A percentile compares a stretch with the other conserved stretches of the same genome.
Evolutionary conservation across 2,329 filamentous ascomycete genomes (phyloP).

Genomic region (Claviceps pazoutovae): DNA sequence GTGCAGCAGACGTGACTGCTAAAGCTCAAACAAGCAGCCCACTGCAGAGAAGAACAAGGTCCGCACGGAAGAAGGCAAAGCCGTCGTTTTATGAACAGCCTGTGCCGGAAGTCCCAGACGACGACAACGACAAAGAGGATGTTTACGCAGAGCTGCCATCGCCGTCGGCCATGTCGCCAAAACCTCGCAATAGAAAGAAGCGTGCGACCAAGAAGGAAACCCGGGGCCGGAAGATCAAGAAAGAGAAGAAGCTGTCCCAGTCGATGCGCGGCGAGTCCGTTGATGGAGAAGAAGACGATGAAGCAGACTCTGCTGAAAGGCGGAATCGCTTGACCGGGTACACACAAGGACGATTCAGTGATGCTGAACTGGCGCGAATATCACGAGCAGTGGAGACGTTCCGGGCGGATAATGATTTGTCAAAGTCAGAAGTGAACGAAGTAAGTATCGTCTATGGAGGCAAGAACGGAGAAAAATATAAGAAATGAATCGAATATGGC

Average conservation of each 20-base stretch:
- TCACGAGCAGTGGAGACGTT: conserved; percentile 29
- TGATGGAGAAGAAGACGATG: conserved; percentile 9
- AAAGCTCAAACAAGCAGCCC: conserved; percentile 2
- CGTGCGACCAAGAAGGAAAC: conserved; percentile 14
- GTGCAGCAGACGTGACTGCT: conserved; percentile 3
- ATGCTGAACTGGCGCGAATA: conserved; percentile 28
- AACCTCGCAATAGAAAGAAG: conserved; percentile 17
- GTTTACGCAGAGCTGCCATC: conserved; percentile 16
- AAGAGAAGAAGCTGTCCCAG: conserved; percentile 10
- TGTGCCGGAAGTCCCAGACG: conserved; percentile 8
- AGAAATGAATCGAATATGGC: conserved; percentile 1
- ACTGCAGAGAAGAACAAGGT: conserved; percentile 15
- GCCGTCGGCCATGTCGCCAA: conserved; percentile 19
- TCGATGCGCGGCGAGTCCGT: conserved; percentile 11
- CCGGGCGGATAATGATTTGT: conserved; percentile 27
- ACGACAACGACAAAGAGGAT: conserved; percentile 10
- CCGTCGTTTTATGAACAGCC: conserved; percentile 29
- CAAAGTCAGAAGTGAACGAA: conserved; percentile 32
- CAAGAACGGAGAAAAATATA: not conserved
- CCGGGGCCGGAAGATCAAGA: conserved; percentile 8
- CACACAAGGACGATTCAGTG: conserved; percentile 28
- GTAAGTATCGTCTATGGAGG: conserved; percentile 16
- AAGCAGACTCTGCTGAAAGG: conserved; percentile 7
- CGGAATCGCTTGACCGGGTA: conserved; percentile 15
- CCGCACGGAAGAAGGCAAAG: conserved; percentile 34